These are phyloP conservation scores for Athelia sp. DNA, from an alignment of 1,284 basidiomycete genomes.

Conservation along the genomic window DNA sequence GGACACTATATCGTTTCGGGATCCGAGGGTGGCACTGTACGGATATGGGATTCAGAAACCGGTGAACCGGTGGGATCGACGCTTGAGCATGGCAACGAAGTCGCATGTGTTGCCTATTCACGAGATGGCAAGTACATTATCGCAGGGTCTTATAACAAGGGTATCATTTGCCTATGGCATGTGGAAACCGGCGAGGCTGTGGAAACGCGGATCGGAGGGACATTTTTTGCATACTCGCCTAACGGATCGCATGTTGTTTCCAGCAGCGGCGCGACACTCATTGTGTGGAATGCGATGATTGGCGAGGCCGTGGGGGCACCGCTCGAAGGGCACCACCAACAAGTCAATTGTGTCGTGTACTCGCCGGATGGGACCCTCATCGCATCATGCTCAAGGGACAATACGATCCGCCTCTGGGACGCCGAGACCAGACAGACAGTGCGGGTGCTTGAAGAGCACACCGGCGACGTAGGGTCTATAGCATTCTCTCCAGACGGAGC, in stretches of 20 bases:
- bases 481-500: slow-evolving; percentile 14
- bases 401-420: background rate
- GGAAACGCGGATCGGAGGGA: background rate
- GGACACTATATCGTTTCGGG: background rate
- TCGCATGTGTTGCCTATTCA: background rate
- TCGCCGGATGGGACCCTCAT: background rate
- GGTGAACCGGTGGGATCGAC: background rate
- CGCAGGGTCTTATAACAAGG: background rate
- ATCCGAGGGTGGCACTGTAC: background rate
- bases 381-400: background rate
- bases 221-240: background rate
- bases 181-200: background rate
- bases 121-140: background rate
- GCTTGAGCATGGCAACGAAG: background rate
- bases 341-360: background rate
- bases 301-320: background rate
- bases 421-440: background rate
- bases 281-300: background rate
- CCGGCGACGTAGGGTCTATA: slow-evolving; percentile 4
- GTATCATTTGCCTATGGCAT: background rate
- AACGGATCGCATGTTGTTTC: background rate
- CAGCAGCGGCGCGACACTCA: background rate
- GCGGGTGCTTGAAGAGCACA: slow-evolving; percentile 8
- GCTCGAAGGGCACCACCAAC: background rate
- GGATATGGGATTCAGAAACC: background rate